These are phyloP conservation scores for Epichloe sylvatica DNA, from an alignment of 2,329 filamentous ascomycete genomes.

Conservation along the genomic window DNA sequence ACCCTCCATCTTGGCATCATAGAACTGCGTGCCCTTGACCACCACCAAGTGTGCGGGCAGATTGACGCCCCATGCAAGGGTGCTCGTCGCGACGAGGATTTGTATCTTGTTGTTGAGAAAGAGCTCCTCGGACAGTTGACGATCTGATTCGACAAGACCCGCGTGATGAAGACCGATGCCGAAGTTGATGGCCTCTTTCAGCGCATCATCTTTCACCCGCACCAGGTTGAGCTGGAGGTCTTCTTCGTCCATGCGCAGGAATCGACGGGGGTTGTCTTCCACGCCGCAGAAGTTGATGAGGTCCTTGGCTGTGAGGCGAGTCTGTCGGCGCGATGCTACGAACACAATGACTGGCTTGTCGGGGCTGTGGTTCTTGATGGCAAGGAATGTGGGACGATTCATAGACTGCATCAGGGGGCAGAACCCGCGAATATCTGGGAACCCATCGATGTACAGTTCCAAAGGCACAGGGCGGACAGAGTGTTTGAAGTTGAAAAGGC, in stretches of 20 bases:
- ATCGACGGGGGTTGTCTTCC: conserved; percentile 92
- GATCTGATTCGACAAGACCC: conserved; percentile 86
- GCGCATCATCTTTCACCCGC: conserved; percentile 80
- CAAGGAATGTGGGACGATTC: conserved; percentile 92
- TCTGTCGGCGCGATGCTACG: conserved; percentile 88
- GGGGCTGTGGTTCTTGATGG: conserved; percentile 91
- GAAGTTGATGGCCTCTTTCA: conserved; percentile 90
- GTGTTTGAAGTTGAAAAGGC: conserved; percentile 91
- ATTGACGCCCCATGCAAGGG: conserved; percentile 96
- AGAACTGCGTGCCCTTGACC: conserved; percentile 96
- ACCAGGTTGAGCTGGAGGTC: conserved; percentile 79
- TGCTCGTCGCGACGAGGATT: conserved; percentile 88
- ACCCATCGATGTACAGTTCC: conserved; percentile 95
- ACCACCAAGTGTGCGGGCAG: conserved; percentile 92
- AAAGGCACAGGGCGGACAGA: conserved; percentile 91
- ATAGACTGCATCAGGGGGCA: conserved; percentile 99
- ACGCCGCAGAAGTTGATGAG: conserved; percentile 95
- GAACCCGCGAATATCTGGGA: conserved; percentile 88
- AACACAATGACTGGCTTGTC: conserved; percentile 97
- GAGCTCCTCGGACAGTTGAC: conserved; percentile 81
- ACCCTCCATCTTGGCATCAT: conserved; percentile 91
- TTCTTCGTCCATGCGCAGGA: conserved; percentile 88
- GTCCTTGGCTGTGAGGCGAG: conserved; percentile 85
- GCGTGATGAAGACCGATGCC: conserved; percentile 96
- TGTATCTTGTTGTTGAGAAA: conserved; percentile 98